A percentile compares a stretch with the other conserved stretches of the same genome.
These are phyloP conservation scores for Cytospora piceicola DNA, from an alignment of 2,329 filamentous ascomycete species.

Conservation along the genomic window DNA sequence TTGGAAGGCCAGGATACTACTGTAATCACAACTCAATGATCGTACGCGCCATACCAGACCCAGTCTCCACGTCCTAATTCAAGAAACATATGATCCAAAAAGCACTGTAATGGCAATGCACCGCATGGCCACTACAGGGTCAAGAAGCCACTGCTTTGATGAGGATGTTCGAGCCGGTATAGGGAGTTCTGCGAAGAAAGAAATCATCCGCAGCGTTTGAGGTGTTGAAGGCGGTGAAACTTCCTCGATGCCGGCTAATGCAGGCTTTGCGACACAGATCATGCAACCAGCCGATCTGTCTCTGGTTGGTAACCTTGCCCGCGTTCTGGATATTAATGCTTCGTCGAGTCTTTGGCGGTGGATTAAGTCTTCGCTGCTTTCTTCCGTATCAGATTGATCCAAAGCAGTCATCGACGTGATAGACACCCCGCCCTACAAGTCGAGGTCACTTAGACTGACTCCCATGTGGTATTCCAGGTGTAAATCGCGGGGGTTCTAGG, in stretches of 20 bases:
- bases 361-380: too few species aligned
- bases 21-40: neutral
- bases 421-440: too few species aligned
- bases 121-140: neutral
- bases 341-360: neutral
- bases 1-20: neutral
- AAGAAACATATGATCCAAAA: neutral
- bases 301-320: neutral
- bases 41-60: neutral
- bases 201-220: neutral
- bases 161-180: neutral
- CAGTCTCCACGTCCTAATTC: neutral
- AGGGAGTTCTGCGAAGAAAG: neutral
- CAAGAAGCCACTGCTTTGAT: neutral
- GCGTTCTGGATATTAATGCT: neutral
- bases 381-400: too few species aligned
- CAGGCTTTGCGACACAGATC: slow-evolving; percentile 1
- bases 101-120: too few species aligned
- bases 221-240: neutral
- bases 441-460: too few species aligned
- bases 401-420: too few species aligned
- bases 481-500: too few species aligned
- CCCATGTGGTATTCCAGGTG: too few species aligned
- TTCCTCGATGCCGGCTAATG: neutral
- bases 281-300: neutral